Conservation (phyloP, 1,284 basidiomycete species). For the Puccinia coronata region DNA sequence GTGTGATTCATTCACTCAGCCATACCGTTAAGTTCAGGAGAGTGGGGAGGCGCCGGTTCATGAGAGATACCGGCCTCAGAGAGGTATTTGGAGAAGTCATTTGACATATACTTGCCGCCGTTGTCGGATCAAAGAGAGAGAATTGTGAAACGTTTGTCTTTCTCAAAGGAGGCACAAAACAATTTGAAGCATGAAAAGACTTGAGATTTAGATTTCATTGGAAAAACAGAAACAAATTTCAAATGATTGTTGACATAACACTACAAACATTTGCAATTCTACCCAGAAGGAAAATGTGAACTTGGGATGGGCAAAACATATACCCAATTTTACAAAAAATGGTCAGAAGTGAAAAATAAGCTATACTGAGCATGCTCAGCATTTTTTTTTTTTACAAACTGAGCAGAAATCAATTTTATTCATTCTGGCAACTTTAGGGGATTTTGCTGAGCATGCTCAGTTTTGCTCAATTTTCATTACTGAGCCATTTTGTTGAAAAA, state of each 20-base stretch:
- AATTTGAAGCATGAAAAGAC: conserved; percentile 54
- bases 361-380: too few relatives aligned
- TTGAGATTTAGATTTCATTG: conserved; percentile 13
- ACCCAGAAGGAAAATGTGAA: too few relatives aligned
- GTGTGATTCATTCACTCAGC: conserved; percentile 6
- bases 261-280: too few relatives aligned
- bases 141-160: conserved; percentile 49
- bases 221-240: neutral
- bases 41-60: conserved; percentile 18
- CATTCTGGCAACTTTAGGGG: too few relatives aligned
- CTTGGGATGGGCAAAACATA: too few relatives aligned
- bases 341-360: too few relatives aligned
- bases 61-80: neutral
- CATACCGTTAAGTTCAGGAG: conserved; percentile 17
- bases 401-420: too few relatives aligned
- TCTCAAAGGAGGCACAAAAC: conserved; percentile 57
- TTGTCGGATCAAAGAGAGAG: neutral
- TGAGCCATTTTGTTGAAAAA: too few relatives aligned
- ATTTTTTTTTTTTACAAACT: too few relatives aligned
- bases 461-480: too few relatives aligned
- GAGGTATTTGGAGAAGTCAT: neutral
- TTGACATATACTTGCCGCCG: neutral
- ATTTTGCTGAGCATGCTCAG: too few relatives aligned
- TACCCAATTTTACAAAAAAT: too few relatives aligned
- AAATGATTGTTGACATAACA: conserved; percentile 1